Evolutionary conservation across 2,329 filamentous ascomycete genomes (phyloP).

Genomic region (Paecilomyces fulvus): DNA sequence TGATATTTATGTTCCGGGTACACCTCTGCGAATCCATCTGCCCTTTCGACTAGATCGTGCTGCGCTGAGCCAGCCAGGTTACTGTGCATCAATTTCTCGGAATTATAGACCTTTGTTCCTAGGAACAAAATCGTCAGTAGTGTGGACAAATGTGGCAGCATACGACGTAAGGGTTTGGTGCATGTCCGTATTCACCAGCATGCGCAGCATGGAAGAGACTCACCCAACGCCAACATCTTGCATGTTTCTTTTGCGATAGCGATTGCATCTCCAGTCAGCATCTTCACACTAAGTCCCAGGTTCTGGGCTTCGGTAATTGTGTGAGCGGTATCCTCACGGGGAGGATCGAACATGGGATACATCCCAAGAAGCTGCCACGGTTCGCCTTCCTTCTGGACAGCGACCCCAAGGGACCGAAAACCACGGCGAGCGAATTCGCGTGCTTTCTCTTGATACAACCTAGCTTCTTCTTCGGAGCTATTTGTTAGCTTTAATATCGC

Average conservation of each 20-base stretch:
- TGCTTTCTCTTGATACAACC: constrained; percentile 59
- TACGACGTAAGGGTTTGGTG: too few species aligned
- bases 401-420: constrained; percentile 67
- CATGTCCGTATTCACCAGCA: neutral
- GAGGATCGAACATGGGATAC: constrained; percentile 67
- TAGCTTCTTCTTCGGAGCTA: constrained; percentile 53
- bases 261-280: constrained; percentile 68
- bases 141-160: too few species aligned
- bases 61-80: constrained; percentile 60
- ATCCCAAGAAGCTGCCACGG: constrained; percentile 62
- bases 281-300: constrained; percentile 65
- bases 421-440: constrained; percentile 64
- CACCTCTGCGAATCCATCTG: constrained; percentile 61
- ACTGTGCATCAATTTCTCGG: constrained; percentile 62
- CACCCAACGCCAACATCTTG: constrained; percentile 63
- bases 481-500: constrained; percentile 58
- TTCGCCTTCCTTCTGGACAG: constrained; percentile 62
- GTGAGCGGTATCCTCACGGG: constrained; percentile 64
- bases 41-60: constrained; percentile 63
- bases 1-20: constrained; percentile 65
- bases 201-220: neutral
- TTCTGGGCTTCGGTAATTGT: constrained; percentile 64
- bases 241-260: constrained; percentile 69
- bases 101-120: constrained; percentile 64
- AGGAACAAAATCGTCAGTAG: too few species aligned